These are phyloP conservation scores for Candida xyloterini DNA, from an alignment of 805 yeast genomes.

Conservation along the genomic window DNA sequence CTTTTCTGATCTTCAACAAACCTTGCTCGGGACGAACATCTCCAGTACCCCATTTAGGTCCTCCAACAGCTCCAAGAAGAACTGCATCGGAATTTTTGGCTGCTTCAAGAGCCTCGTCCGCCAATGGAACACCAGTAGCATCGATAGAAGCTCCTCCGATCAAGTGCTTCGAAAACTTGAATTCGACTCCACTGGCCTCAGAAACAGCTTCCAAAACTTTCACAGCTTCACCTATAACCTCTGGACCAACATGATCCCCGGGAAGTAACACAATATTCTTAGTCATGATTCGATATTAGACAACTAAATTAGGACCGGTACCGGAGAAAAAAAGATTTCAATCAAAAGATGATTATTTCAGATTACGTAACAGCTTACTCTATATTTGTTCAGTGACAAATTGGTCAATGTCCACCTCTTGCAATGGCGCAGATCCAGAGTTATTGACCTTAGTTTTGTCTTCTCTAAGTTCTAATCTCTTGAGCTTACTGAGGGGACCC, in stretches of 20 bases:
- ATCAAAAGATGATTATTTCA: too few relatives aligned
- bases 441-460: slow-evolving; percentile 51
- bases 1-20: slow-evolving; percentile 88
- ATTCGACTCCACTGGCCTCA: slow-evolving; percentile 54
- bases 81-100: slow-evolving; percentile 90
- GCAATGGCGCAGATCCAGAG: slow-evolving; percentile 61
- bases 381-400: slow-evolving; percentile 64
- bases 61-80: slow-evolving; percentile 97
- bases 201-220: slow-evolving; percentile 83
- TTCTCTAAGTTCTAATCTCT: slow-evolving; percentile 55
- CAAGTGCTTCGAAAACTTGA: slow-evolving; percentile 76
- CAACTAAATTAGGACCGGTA: slow-evolving; percentile 15
- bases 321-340: slow-evolving; percentile 2
- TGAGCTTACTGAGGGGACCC: slow-evolving; percentile 69
- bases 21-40: slow-evolving; percentile 97
- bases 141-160: slow-evolving; percentile 99
- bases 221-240: slow-evolving; percentile 84
- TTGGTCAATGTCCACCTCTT: slow-evolving; percentile 70
- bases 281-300: slow-evolving; percentile 4
- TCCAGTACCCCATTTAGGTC: slow-evolving; percentile 99
- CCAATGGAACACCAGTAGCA: slow-evolving; percentile 89
- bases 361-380: slow-evolving; percentile 2
- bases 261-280: slow-evolving; percentile 82
- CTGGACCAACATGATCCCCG: slow-evolving; percentile 97
- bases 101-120: slow-evolving; percentile 79